Evolutionary conservation across 768 basidiomycete genomes (phyloP).

Genomic region (Mycena maculata): DNA sequence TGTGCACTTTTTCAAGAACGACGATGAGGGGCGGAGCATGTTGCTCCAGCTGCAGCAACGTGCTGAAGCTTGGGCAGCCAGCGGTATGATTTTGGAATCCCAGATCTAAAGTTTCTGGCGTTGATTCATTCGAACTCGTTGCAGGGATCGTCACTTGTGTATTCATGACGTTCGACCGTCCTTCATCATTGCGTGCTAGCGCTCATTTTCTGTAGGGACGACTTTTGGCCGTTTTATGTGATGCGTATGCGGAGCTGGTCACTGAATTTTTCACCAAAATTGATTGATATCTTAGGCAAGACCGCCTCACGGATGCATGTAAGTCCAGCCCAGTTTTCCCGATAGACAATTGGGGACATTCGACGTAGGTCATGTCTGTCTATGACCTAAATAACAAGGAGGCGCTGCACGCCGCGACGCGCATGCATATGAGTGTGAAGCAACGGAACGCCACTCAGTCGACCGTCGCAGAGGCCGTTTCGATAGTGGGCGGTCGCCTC

Average conservation of each 20-base stretch:
- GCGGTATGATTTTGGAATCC: conserved; percentile 58
- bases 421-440: conserved; percentile 59
- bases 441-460: conserved; percentile 20
- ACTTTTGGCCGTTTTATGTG: conserved; percentile 83
- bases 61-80: conserved; percentile 88
- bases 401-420: conserved; percentile 65
- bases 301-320: conserved; percentile 82
- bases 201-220: conserved; percentile 65
- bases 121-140: background rate
- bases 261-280: conserved; percentile 17
- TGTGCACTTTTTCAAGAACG: conserved; percentile 77
- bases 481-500: conserved; percentile 81
- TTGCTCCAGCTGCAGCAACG: conserved; percentile 89
- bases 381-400: conserved; percentile 74
- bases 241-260: conserved; percentile 61
- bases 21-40: conserved; percentile 81
- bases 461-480: conserved; percentile 57
- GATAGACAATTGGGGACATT: background rate
- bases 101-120: conserved; percentile 5
- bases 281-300: conserved; percentile 64
- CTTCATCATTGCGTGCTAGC: conserved; percentile 4
- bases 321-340: conserved; percentile 31
- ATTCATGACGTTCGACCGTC: conserved; percentile 70
- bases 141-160: conserved; percentile 82
- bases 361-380: conserved; percentile 72